Conservation (phyloP, 2,329 filamentous ascomycete species). For the Periconia macrospinosa region DNA sequence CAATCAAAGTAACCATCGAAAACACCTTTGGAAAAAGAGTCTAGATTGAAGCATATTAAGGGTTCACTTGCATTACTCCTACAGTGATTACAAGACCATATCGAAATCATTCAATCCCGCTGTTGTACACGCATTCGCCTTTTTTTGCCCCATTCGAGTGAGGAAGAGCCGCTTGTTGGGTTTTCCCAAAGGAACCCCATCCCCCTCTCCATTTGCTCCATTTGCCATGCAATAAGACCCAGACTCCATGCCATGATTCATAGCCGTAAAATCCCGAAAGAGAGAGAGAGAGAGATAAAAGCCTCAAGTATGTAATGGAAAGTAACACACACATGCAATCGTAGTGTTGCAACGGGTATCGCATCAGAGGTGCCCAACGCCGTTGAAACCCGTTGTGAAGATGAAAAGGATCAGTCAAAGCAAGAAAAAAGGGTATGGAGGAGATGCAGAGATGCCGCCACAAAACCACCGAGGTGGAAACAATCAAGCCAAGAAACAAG, state of each 20-base stretch:
- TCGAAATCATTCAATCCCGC: background rate
- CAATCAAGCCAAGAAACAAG: background rate
- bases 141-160: background rate
- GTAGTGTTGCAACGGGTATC: constrained; percentile 16
- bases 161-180: background rate
- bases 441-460: constrained; percentile 7
- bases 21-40: too few species aligned
- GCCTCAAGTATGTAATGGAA: background rate
- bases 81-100: constrained; percentile 9
- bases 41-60: too few species aligned
- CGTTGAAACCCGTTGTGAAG: constrained; percentile 2
- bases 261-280: background rate
- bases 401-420: constrained; percentile 10
- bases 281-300: background rate
- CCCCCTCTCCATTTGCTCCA: constrained; percentile 3
- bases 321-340: constrained; percentile 3
- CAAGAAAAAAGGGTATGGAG: constrained; percentile 18
- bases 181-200: too few species aligned
- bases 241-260: constrained; percentile 12
- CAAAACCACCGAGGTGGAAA: background rate
- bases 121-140: constrained; percentile 10
- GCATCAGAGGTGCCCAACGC: constrained; percentile 17
- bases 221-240: constrained; percentile 11
- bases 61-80: constrained; percentile 4
- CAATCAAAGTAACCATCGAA: too few species aligned